Evolutionary conservation across 73 alveolate species (phyloP).

Genomic region (Paramecium pentaurelia): DNA sequence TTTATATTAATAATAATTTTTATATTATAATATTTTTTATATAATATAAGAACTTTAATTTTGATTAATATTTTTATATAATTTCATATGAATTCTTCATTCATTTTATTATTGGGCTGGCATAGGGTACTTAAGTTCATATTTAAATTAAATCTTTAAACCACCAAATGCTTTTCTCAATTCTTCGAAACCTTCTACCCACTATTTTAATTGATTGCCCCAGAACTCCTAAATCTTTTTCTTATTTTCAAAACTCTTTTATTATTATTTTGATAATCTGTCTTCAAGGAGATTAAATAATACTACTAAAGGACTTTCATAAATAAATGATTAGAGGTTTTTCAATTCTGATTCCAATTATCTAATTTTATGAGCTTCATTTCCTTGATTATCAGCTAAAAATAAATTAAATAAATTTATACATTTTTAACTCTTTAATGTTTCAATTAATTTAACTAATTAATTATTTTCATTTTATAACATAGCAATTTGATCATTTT

Average conservation of each 20-base stretch:
- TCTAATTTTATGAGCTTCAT: background rate
- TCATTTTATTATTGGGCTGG: background rate
- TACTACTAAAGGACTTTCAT: conserved; percentile 41
- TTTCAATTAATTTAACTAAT: conserved; percentile 30
- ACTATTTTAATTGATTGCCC: background rate
- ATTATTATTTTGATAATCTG: conserved; percentile 28
- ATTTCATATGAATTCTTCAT: background rate
- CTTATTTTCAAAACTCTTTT: conserved; percentile 9
- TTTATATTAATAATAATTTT: background rate
- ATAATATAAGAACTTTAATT: background rate
- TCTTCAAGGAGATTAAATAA: conserved; percentile 17
- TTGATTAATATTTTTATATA: background rate
- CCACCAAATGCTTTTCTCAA: conserved; percentile 8
- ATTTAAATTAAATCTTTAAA: background rate
- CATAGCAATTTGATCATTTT: conserved; percentile 20
- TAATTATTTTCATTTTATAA: conserved; percentile 24
- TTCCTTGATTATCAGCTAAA: background rate
- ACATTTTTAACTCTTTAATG: background rate
- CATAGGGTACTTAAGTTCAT: background rate
- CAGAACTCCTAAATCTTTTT: background rate
- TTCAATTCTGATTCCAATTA: background rate
- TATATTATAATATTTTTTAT: background rate
- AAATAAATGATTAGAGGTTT: background rate
- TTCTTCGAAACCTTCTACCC: conserved; percentile 40
- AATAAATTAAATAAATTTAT: background rate